Evolutionary conservation across 495 filamentous ascomycete genomes (phyloP), one percentile per base, ranked within the genome.

Genomic region (Penicillium verhagenii): DNA sequence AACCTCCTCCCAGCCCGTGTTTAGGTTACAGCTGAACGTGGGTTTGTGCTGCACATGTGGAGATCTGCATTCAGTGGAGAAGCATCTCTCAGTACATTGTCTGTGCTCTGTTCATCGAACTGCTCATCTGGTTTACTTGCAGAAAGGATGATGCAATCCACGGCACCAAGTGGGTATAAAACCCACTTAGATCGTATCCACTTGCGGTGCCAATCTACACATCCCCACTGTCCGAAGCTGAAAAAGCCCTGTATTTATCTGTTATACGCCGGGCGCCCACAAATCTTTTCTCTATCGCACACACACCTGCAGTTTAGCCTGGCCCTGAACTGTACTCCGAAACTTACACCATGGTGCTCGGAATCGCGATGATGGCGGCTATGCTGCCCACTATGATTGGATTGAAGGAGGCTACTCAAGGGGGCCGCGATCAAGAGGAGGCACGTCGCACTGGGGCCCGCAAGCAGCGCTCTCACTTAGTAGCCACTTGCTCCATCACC

Each of bases 331-430:
- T 8, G 20, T 7, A 43, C 11, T 11, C n/a, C n/a, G n/a, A n/a
- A n/a, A n/a, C 10, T 16, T 45, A 20, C 38, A 43, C 31, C 49
- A 52, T 70, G 64, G 64, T 70, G 1, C 20, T 70, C 6, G 64
- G 67, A 2, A 29, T 67, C 33, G 59, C 42, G 28, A 70, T 70
- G 64, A 70, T 70, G 57, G 52, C 61, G 21, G 50, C 64, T n/a
- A 67, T 67, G 67, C 21, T 70, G 53, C 67, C 67, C 7, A 70
- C 64, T 18, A 64, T 67, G 54, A 61, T 61, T 24, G 64, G 67
- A 1, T 46, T 69, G 7, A 69, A 65, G 44, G 64, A 69, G 47
- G 63, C 66, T 10, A 57, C 56, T 16, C 53, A 65, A 23, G 55
- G 54, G 23, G 50, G 48, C 9, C 59, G 57, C 1, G 57, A 70